Base-by-base conservation (phyloP, 2,329 filamentous ascomycete species). In the Pseudopyricularia cyperi region DNA sequence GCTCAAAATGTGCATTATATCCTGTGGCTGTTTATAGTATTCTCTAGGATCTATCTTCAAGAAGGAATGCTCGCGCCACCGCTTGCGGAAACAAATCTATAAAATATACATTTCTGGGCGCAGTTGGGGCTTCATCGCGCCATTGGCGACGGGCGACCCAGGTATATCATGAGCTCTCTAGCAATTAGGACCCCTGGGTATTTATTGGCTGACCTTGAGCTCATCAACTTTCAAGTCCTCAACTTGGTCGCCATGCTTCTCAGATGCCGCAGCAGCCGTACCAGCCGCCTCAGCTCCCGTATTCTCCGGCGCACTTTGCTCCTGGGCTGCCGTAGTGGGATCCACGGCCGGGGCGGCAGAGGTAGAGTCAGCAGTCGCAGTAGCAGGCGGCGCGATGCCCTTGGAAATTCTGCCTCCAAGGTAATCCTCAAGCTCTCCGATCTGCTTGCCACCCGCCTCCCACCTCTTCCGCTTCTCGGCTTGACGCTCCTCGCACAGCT, bases 391-490 rank as follows among this genome's bases (percentile, higher is more conserved):
- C 15, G 53, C 52, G 8, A 58, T 54, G 22, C 60, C 59, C 3
- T 50, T 47, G n/a, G 67, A 65, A 0, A 63, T 65, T 28, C 66
- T 68, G 5, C 91, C 91, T 56, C 82, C 80, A n/a, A 98, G 74
- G 62, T 91, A 95, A 54, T 82, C 78, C 70, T 98, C 93, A 51
- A 79, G 84, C 70, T 96, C 90, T 28, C 93, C 93, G 57, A 96
- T 77, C 55, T 79, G 71, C 70, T 86, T 87, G 19, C 93, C 93
- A 24, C 79, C 88, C 14, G 80, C 79, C 56, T 83, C 74, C 93
- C 93, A 98, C 52, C 89, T 75, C 59, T 79, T 73, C 56, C 70
- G 71, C 60, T 80, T 79, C 56, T 78, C 77, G 26, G 77, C 76
- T 48, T 80, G 77, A 57, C 79, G 80, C 65, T 83, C 74, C 17